Base-by-base conservation (phyloP, 139 green algal species). In the Eudorina sp. region DNA sequence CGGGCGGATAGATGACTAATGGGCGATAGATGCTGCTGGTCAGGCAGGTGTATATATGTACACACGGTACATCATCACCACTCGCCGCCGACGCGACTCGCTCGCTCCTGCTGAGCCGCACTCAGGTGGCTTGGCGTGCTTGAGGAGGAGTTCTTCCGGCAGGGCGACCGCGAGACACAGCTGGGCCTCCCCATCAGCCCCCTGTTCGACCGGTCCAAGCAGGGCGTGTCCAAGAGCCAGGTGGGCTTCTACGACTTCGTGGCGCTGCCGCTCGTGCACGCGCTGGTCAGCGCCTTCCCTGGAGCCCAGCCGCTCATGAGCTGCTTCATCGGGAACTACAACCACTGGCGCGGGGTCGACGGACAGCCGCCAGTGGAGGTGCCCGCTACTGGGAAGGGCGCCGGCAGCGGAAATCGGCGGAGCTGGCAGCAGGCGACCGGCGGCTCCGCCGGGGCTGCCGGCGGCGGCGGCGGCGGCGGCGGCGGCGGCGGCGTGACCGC, bases 211-310 rank as follows among this genome's bases (percentile, higher is more conserved):
- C 81, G 88, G 25, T 64, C 83, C 38, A 88, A 89, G 73, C 62
- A 76, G 53, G 89, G 83, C 51, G 76, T 92, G 29, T 80, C 69
- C 55, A 86, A 89, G 85, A 91, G 80, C 46, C 91, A 93, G 91
- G 78, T 76, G 48, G 83, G 64, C 48, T 85, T 91, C 53, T 85
- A 74, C 48, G 81, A 89, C 51, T 83, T 85, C 43, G 82, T 87
- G 74, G 82, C 34, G 3, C 48, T 89, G 41, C 76, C 76, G 38
- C 51, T 84, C 69, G 72, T 85, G 41, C 55, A 86, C 36, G 77
- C 76, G 1, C 74, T 83, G 13, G 68, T 45, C 36, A 72, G 75
- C 77, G 72, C 75, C 48, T 90, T 90, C 64, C 46, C 76, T 2
- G 77, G 86, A 53, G 31, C 53, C 5, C 16, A 60, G 6, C 85